Evolutionary conservation across 306 rosid species (phyloP).

Genomic region (Sindora glabra): DNA sequence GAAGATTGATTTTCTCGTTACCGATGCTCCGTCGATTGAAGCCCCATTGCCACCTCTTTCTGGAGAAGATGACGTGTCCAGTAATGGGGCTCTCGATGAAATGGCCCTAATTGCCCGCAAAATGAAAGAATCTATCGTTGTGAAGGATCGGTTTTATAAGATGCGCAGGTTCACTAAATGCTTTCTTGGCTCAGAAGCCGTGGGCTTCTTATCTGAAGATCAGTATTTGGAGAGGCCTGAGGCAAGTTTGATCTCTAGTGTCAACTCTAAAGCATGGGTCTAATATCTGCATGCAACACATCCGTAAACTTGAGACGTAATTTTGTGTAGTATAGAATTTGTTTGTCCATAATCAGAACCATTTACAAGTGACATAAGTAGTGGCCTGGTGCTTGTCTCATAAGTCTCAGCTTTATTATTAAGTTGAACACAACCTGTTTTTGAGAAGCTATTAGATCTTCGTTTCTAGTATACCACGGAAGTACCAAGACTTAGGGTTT

Average conservation of each 20-base stretch:
- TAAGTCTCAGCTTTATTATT: neutral
- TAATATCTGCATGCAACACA: neutral
- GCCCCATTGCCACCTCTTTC: conserved; percentile 78
- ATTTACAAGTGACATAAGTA: neutral
- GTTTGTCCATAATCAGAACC: neutral
- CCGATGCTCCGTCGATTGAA: conserved; percentile 55
- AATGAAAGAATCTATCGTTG: conserved; percentile 72
- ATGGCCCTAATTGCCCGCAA: conserved; percentile 58
- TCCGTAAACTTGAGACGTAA: neutral
- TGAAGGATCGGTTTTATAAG: conserved; percentile 66
- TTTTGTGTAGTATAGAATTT: neutral
- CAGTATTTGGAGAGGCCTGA: conserved; percentile 88
- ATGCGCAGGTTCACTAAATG: conserved; percentile 67
- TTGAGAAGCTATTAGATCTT: neutral
- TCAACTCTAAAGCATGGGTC: neutral
- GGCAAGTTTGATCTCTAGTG: conserved; percentile 46
- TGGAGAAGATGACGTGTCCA: conserved; percentile 77
- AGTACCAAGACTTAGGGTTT: neutral
- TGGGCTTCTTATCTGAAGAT: conserved; percentile 84
- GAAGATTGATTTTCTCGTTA: conserved; percentile 69
- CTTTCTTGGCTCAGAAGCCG: conserved; percentile 78
- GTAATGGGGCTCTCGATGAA: conserved; percentile 62
- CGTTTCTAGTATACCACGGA: neutral
- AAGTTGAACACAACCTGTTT: neutral
- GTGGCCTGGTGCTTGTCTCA: neutral